Evolutionary conservation across 176 grass and related monocot species (phyloP).

Genomic region (Oryza meyeriana): DNA sequence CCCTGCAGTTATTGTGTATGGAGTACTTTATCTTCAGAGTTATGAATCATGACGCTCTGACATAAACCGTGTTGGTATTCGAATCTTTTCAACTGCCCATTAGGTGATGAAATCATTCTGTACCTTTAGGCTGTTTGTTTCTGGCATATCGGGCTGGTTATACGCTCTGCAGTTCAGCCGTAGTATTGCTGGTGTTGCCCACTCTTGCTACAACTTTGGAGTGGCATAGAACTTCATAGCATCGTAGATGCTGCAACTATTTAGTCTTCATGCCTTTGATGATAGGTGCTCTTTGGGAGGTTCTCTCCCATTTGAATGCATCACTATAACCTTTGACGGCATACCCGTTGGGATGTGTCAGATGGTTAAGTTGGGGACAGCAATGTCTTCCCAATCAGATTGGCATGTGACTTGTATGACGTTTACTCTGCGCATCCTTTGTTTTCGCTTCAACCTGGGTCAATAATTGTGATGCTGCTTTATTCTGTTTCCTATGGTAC

Average conservation of each 20-base stretch:
- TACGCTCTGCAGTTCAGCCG: neutral
- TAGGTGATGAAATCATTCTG: neutral
- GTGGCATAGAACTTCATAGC: neutral
- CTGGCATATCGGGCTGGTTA: neutral
- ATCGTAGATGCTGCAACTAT: neutral
- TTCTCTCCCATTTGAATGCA: constrained; percentile 18
- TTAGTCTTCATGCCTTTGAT: constrained; percentile 9
- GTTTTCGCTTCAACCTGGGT: neutral
- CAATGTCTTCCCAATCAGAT: neutral
- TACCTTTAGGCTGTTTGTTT: constrained; percentile 11
- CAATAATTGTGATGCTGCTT: neutral
- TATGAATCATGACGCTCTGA: neutral
- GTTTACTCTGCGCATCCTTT: constrained; percentile 1
- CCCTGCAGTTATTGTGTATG: neutral
- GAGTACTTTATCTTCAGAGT: neutral
- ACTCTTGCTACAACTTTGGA: neutral
- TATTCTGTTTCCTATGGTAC: neutral
- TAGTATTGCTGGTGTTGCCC: neutral
- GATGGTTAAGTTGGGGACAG: neutral
- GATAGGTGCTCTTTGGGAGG: neutral
- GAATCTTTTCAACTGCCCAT: neutral
- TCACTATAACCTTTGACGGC: neutral
- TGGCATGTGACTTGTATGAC: neutral
- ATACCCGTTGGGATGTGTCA: neutral
- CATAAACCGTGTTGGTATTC: neutral